Conservation (phyloP, 768 basidiomycete species). For the Gloeostereum incarnatum region DNA sequence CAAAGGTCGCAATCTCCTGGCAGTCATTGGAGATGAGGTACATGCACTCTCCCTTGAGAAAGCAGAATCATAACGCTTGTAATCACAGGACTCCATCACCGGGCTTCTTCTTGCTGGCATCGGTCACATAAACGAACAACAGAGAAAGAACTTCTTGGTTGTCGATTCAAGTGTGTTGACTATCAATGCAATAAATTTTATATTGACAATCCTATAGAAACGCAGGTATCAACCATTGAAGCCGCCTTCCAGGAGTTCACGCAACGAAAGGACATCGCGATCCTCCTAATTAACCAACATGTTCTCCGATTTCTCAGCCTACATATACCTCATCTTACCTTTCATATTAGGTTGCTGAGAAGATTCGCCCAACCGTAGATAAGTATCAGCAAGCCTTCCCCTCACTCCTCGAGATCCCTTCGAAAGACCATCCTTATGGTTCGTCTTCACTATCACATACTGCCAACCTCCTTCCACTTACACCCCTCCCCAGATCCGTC, state of each 20-base stretch:
- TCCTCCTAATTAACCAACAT: slow-evolving; percentile 97
- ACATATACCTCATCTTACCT: slow-evolving; percentile 1
- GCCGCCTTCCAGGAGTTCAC: slow-evolving; percentile 92
- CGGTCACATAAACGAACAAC: slow-evolving; percentile 81
- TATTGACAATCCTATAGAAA: slow-evolving; percentile 46
- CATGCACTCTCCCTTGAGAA: slow-evolving; percentile 6
- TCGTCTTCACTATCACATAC: slow-evolving; percentile 14
- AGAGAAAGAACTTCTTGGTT: slow-evolving; percentile 96
- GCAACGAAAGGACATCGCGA: slow-evolving; percentile 89
- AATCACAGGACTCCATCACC: slow-evolving; percentile 84
- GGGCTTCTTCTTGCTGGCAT: slow-evolving; percentile 92
- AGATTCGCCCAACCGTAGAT: slow-evolving; percentile 92
- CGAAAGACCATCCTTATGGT: slow-evolving; percentile 99
- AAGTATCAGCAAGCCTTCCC: slow-evolving; percentile 95
- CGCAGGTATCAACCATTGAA: slow-evolving; percentile 85
- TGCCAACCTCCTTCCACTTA: slow-evolving; percentile 8
- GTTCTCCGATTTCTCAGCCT: slow-evolving; percentile 27
- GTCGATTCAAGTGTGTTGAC: slow-evolving; percentile 83
- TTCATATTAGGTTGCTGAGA: slow-evolving; percentile 80
- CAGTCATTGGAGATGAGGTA: slow-evolving; percentile 98
- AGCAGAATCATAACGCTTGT: neutral
- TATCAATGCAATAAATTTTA: neutral
- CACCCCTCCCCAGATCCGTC: slow-evolving; percentile 59
- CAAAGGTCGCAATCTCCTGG: slow-evolving; percentile 83
- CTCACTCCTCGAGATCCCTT: slow-evolving; percentile 93